These are phyloP conservation scores for Platanus orientalis DNA, from an alignment of 164 flowering plant genomes.

Conservation along the genomic window DNA sequence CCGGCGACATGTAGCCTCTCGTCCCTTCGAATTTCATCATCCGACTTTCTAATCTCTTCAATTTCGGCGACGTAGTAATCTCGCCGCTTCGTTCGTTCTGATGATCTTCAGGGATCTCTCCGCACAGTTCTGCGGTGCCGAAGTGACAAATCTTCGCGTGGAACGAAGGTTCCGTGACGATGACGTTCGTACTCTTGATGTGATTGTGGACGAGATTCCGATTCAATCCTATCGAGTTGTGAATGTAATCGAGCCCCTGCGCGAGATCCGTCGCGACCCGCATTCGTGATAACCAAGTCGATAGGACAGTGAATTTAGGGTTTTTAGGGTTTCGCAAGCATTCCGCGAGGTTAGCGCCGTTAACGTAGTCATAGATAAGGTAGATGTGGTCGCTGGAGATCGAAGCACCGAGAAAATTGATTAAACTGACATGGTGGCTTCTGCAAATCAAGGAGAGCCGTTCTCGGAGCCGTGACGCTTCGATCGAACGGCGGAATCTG, in stretches of 20 bases:
- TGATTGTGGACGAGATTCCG: conserved; percentile 52
- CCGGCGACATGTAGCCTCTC: conserved; percentile 82
- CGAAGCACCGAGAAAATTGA: conserved; percentile 70
- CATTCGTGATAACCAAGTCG: conserved; percentile 70
- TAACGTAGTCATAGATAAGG: conserved; percentile 66
- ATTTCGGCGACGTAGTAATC: neutral
- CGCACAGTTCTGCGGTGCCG: conserved; percentile 72
- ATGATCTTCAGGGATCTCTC: conserved; percentile 33
- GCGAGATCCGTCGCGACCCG: conserved; percentile 79
- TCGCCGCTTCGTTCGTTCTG: conserved; percentile 2
- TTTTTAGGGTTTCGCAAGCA: conserved; percentile 60
- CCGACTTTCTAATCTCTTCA: conserved; percentile 14
- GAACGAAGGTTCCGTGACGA: conserved; percentile 55
- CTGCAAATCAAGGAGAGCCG: conserved; percentile 45
- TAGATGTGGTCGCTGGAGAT: conserved; percentile 56
- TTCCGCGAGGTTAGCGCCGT: conserved; percentile 52
- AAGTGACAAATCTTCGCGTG: conserved; percentile 76
- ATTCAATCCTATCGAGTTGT: conserved; percentile 47
- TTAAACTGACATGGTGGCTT: conserved; percentile 58
- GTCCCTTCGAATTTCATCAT: conserved; percentile 44
- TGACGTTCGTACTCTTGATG: conserved; percentile 54
- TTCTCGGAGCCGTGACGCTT: conserved; percentile 24
- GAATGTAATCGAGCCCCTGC: conserved; percentile 81
- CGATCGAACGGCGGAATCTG: conserved; percentile 42
- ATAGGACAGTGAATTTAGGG: conserved; percentile 62